phyloP scores from a whole-genome alignment of 129 eudicot species.

The Apium graveolens region DNA sequence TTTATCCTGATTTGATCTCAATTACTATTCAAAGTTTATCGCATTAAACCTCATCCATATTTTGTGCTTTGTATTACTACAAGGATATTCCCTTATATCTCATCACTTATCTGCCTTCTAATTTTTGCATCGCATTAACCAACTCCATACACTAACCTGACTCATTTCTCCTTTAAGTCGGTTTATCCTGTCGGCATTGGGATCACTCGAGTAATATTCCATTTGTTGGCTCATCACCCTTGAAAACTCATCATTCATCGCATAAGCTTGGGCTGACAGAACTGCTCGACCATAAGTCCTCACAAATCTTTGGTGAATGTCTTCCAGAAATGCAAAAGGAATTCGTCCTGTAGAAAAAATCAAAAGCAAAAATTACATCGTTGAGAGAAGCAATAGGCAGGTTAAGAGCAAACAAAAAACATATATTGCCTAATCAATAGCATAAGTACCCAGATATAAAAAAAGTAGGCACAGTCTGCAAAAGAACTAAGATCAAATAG shows the following conservation, averaged over 20 bases:
- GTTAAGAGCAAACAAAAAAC: not conserved
- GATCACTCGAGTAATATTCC: constrained; percentile 89
- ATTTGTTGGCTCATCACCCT: constrained; percentile 90
- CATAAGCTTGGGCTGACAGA: constrained; percentile 84
- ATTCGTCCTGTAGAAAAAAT: constrained; percentile 57
- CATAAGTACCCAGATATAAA: not conserved
- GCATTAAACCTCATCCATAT: not conserved
- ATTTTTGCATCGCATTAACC: not conserved
- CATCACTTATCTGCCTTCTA: not conserved
- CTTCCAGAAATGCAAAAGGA: constrained; percentile 95
- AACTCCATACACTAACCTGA: constrained; percentile 50
- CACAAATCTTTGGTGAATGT: constrained; percentile 90
- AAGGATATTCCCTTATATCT: not conserved
- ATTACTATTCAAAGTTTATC: not conserved
- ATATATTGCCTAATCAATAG: not conserved
- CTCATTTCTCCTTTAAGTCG: constrained; percentile 94
- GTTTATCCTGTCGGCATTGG: constrained; percentile 92
- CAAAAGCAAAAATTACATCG: not conserved
- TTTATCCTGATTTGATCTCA: not conserved
- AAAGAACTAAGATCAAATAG: not conserved
- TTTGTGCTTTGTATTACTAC: not conserved
- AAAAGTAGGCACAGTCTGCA: not conserved
- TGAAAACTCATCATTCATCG: constrained; percentile 96
- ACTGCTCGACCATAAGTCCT: constrained; percentile 91
- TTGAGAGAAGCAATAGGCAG: not conserved